Conservation (phyloP, 257 asterid genomes). For the Salvia hispanica region DNA sequence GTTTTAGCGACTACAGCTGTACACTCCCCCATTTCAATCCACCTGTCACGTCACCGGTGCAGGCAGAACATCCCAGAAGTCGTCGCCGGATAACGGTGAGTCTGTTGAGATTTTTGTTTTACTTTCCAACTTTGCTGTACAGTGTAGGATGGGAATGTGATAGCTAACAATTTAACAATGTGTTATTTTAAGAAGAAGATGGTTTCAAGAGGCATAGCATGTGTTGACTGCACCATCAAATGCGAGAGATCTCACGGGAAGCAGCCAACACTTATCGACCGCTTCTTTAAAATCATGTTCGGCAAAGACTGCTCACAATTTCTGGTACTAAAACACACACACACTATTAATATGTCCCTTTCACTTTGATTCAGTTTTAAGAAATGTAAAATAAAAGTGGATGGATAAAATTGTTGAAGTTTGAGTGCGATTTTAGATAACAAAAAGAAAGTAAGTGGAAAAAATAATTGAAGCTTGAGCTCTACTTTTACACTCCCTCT, state of each 20-base stretch:
- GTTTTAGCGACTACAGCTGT: neutral
- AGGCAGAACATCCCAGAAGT: neutral
- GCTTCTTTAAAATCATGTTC: conserved; percentile 36
- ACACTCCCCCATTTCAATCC: neutral
- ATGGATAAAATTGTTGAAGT: too few relatives aligned
- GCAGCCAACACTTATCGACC: neutral
- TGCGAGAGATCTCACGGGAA: conserved; percentile 22
- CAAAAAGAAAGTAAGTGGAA: too few relatives aligned
- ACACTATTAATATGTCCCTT: too few relatives aligned
- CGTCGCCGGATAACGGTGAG: neutral
- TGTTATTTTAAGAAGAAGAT: neutral
- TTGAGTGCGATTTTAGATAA: too few relatives aligned
- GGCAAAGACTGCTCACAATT: conserved; percentile 20
- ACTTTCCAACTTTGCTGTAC: neutral
- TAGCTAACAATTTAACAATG: neutral
- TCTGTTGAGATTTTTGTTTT: neutral
- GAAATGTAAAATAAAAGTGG: too few relatives aligned
- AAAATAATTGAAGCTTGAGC: too few relatives aligned
- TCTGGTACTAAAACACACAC: conserved; percentile 32
- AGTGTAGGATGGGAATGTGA: neutral
- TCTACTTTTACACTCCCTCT: too few relatives aligned
- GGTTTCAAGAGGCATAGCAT: conserved; percentile 7
- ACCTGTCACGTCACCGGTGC: neutral
- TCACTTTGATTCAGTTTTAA: too few relatives aligned
- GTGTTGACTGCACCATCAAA: conserved; percentile 5